Evolutionary conservation across 1,284 basidiomycete species (phyloP), one percentile per base, ranked within the genome.

Genomic region (Thecaphora thlaspeos): DNA sequence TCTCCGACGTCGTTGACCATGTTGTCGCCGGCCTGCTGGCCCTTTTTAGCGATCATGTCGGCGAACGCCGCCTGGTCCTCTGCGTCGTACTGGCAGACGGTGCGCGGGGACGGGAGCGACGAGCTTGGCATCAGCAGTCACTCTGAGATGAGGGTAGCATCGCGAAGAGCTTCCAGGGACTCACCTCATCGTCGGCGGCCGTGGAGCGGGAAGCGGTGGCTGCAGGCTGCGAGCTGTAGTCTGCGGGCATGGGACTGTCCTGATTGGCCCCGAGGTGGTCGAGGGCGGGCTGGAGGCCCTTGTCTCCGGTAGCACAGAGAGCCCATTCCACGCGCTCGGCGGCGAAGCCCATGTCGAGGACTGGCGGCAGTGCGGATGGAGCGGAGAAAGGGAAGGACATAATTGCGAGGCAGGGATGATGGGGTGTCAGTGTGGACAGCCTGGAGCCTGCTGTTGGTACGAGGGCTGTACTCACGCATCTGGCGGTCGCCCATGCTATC

Each of bases 331-430:
- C 68, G 41, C 74, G 61, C 24, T 70, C 71, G 0, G 55, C 60
- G 18, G 57, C 68, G 37, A 77, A 77, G 46, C 75, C 75, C 75
- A 77, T 77, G 21, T 72, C 72, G 14, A 75, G 53, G 36, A 76
- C 73, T 76, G 38, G 21, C 18, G 15, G 32, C 32, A 34, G 32
- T 11, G 32, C 32, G 15, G 9, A 11, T 8, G 14, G 28, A 30
- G 28, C 28, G 28, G 28, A 14, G 28, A 30, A 14, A 30, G 28
- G 28, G 14, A 8, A 30, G 28, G 8, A 14, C 8, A 30, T 7
- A 14, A 14, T 30, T 30, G 28, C 14, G 28, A 14, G 8, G 28
- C 28, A 30, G 28, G 28, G 28, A 8, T 7, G 28, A 30, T 14
- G 28, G 14, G 8, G 28, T 8, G 28, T 30, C 28, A 30, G 14